Evolutionary conservation across 1,284 basidiomycete species (phyloP).

Genomic region (Tremellales sp.): DNA sequence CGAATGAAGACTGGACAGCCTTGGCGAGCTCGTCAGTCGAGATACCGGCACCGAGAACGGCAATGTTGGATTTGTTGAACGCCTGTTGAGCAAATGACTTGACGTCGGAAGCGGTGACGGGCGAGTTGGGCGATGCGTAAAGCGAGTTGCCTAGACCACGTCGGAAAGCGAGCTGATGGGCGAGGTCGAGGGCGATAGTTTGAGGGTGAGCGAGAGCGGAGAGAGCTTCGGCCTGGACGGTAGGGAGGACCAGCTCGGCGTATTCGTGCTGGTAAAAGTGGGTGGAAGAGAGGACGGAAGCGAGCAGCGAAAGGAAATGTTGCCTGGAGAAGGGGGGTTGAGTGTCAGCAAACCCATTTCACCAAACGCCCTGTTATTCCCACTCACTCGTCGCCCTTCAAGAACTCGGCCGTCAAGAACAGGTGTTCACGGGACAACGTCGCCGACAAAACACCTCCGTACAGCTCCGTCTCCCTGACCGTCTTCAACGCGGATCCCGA

Average conservation of each 20-base stretch:
- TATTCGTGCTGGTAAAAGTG: constrained; percentile 83
- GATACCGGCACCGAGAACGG: constrained; percentile 81
- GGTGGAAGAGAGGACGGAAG: constrained; percentile 74
- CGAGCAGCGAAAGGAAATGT: constrained; percentile 81
- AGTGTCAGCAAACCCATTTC: constrained; percentile 4
- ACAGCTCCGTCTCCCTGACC: constrained; percentile 87
- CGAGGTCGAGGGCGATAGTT: constrained; percentile 61
- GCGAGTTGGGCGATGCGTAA: constrained; percentile 67
- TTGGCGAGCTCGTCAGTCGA: constrained; percentile 63
- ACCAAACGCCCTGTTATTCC: background rate
- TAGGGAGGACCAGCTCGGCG: constrained; percentile 75
- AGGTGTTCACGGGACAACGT: constrained; percentile 86
- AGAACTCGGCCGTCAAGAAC: constrained; percentile 87
- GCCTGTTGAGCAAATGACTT: constrained; percentile 66
- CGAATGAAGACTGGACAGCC: constrained; percentile 68
- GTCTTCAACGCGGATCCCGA: constrained; percentile 85
- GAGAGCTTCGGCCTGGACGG: constrained; percentile 65
- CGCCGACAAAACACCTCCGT: constrained; percentile 87
- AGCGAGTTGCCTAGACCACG: constrained; percentile 81
- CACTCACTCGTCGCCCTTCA: constrained; percentile 95
- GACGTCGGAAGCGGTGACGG: constrained; percentile 63
- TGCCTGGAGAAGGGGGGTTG: no score
- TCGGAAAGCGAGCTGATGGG: constrained; percentile 86
- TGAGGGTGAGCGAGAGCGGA: constrained; percentile 62
- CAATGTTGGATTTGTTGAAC: constrained; percentile 73